Evolutionary conservation across 352 stramenopile species (phyloP), one percentile per base, ranked within the genome.

Genomic region (Phytophthora sojae): DNA sequence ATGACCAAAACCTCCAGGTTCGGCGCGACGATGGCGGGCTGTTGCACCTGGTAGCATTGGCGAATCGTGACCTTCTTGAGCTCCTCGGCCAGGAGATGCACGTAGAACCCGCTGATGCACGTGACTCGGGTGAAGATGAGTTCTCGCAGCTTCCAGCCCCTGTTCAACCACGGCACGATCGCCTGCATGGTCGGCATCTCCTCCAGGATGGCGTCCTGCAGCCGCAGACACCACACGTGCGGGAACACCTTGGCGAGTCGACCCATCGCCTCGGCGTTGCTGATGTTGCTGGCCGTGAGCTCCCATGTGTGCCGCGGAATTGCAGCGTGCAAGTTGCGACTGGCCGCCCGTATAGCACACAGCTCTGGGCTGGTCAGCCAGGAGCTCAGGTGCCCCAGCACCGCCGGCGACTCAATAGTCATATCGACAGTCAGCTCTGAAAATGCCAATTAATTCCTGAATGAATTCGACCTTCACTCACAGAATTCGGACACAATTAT

Each of bases 1-100:
- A 94, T 65, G 8, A 76, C 47, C 12, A 94, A 23, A 9, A 37
- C 57, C 30, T 83, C 75, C 57, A 87, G 57, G 3, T 69, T 71
- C 4, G 75, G 61, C 3, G 71, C 73, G 7, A 68, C 14, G 26
- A 93, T 77, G 15, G 75, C 62, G 1, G 80, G 86, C 12, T 79
- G 69, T 59, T 83, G 79, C 61, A 94, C 62, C 49, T 90, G 75
- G 62, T 84, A 88, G 62, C 86, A 94, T 58, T 92, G 71, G 1
- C 66, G 53, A 64, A 93, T 71, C 11, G 60, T 64, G 37, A 94
- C 60, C 45, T 64, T 75, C 57, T 83, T 78, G 32, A 94, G 83
- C 32, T 83, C 59, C 51, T 85, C 57, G 15, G 79, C 74, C 39
- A 77, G 53, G 0, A 88, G 64, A 21, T 75, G 65, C 44, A 93